Conservation (phyloP, 2,329 filamentous ascomycete species). For the Cytospora mali region DNA sequence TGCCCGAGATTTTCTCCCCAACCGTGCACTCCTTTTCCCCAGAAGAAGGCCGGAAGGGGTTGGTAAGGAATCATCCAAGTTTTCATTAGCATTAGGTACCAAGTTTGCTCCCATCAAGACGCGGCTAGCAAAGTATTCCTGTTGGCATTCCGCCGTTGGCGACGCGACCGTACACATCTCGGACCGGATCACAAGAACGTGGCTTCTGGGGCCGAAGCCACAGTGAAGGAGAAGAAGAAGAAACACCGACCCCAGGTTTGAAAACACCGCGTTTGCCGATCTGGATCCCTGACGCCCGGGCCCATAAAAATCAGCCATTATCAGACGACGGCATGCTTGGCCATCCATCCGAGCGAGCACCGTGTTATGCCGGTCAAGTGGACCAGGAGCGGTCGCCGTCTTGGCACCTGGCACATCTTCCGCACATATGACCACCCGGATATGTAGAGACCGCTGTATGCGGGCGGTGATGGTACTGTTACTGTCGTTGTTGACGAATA, state of each 20-base stretch:
- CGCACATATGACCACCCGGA: background rate
- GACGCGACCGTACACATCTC: background rate
- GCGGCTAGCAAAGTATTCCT: background rate
- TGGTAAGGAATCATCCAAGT: background rate
- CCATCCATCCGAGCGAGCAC: background rate
- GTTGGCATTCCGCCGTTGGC: background rate
- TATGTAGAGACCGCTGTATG: background rate
- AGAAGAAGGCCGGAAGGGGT: background rate
- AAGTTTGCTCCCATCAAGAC: background rate
- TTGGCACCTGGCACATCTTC: slow-evolving; percentile 4
- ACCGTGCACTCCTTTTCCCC: slow-evolving; percentile 17
- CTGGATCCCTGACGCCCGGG: background rate
- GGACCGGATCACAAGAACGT: background rate
- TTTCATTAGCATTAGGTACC: background rate
- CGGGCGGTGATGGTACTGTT: background rate
- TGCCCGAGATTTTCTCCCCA: slow-evolving; percentile 17
- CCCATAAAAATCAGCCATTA: background rate
- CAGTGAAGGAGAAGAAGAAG: background rate
- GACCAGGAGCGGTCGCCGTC: slow-evolving; percentile 16
- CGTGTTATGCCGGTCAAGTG: slow-evolving; percentile 14
- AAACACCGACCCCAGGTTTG: background rate
- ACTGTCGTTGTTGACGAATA: background rate
- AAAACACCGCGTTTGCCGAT: slow-evolving; percentile 11
- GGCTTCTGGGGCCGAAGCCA: background rate
- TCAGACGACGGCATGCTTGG: slow-evolving; percentile 5